Conservation (phyloP, 2,329 filamentous ascomycete species). For the Colletotrichum filicis region DNA sequence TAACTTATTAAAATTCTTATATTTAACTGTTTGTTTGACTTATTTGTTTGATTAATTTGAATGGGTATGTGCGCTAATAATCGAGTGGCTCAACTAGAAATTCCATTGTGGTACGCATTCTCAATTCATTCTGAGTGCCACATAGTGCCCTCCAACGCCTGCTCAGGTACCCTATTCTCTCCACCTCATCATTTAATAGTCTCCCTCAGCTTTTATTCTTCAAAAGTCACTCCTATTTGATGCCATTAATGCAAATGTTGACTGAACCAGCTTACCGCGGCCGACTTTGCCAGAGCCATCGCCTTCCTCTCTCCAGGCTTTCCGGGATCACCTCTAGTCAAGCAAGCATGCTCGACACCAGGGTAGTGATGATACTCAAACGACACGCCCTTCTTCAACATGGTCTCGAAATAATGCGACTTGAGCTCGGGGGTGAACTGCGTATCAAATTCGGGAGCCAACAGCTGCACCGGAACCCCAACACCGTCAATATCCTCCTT, state of each 20-base stretch:
- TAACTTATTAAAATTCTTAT: too few species aligned
- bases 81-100: too few species aligned
- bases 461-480: constrained; percentile 60
- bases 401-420: constrained; percentile 46
- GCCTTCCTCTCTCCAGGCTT: constrained; percentile 50
- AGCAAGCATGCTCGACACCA: constrained; percentile 55
- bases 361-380: constrained; percentile 61
- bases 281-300: constrained; percentile 55
- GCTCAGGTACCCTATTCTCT: too few species aligned
- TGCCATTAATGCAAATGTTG: constrained; percentile 34
- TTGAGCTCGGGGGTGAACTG: constrained; percentile 56
- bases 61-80: too few species aligned
- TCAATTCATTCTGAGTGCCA: too few species aligned
- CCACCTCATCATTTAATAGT: too few species aligned
- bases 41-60: too few species aligned
- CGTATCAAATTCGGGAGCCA: constrained; percentile 59
- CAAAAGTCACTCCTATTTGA: too few species aligned
- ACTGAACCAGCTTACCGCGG: constrained; percentile 52
- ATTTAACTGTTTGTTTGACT: too few species aligned
- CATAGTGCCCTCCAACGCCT: too few species aligned
- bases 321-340: constrained; percentile 49
- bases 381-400: constrained; percentile 47
- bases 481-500: constrained; percentile 58
- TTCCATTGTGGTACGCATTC: too few species aligned
- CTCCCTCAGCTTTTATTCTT: too few species aligned